A percentile compares a stretch with the other conserved stretches of the same genome.
phyloP scores from a whole-genome alignment of 352 stramenopile species.

The Hyaloperonospora brassicae region DNA sequence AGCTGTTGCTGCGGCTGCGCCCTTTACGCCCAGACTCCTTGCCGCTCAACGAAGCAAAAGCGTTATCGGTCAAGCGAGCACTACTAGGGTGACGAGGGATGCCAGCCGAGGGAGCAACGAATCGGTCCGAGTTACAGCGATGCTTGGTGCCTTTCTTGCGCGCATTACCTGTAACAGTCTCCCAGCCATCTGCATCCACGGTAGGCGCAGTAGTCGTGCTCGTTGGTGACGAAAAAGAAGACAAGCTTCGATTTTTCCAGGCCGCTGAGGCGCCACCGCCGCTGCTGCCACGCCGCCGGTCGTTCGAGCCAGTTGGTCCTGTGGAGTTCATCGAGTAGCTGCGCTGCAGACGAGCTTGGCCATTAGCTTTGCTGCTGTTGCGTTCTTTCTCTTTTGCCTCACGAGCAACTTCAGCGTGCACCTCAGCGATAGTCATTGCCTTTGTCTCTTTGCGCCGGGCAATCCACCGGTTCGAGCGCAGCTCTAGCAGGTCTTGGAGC shows the following conservation, averaged over 20 bases:
- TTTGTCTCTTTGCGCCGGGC: slow-evolving; percentile 72
- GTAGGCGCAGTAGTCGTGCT: slow-evolving; percentile 14
- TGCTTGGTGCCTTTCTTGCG: slow-evolving; percentile 56
- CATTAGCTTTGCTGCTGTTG: slow-evolving; percentile 24
- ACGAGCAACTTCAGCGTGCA: slow-evolving; percentile 64
- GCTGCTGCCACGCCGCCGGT: slow-evolving; percentile 32
- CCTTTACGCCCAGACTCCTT: slow-evolving; percentile 33
- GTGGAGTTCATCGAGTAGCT: slow-evolving; percentile 54
- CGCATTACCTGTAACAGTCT: slow-evolving; percentile 46
- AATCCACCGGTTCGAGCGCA: slow-evolving; percentile 73
- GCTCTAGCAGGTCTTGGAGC: slow-evolving; percentile 70
- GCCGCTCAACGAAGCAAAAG: slow-evolving; percentile 37
- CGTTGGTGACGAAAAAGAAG: slow-evolving; percentile 7
- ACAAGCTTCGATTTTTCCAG: slow-evolving; percentile 49
- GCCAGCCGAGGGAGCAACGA: slow-evolving; percentile 17
- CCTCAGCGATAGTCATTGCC: slow-evolving; percentile 77
- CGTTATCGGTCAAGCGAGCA: slow-evolving; percentile 25
- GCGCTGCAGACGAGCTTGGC: slow-evolving; percentile 40
- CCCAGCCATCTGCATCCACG: slow-evolving; percentile 61
- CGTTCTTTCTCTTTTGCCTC: slow-evolving; percentile 68
- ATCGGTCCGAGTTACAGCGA: slow-evolving; percentile 53
- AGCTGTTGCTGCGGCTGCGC: slow-evolving; percentile 45
- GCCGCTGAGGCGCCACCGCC: slow-evolving; percentile 43
- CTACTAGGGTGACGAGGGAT: slow-evolving; percentile 33
- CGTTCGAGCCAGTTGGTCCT: slow-evolving; percentile 24